Conservation (phyloP, 2,329 filamentous ascomycete species). For the Aspergillus sojae region DNA sequence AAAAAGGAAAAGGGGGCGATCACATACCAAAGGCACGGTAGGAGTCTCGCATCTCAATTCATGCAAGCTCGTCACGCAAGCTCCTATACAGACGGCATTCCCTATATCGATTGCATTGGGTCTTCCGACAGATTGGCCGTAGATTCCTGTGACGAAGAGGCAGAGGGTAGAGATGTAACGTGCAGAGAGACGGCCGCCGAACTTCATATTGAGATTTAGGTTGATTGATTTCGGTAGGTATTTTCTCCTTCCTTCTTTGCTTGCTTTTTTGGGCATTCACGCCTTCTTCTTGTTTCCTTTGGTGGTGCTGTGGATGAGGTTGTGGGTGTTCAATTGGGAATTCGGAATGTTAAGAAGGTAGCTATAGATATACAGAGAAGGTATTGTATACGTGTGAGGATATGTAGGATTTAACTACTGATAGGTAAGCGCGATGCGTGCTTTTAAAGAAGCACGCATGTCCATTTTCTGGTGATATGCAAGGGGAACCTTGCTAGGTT, state of each 20-base stretch:
- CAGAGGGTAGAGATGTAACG: constrained; percentile 19
- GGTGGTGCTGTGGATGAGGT: neutral
- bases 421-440: neutral
- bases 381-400: neutral
- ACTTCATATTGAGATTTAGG: neutral
- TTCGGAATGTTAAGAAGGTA: no score
- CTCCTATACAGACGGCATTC: constrained; percentile 13
- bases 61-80: constrained; percentile 3
- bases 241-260: neutral
- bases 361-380: neutral
- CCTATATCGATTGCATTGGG: constrained; percentile 16
- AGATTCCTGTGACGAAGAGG: constrained; percentile 17
- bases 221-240: neutral
- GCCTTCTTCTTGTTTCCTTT: no score
- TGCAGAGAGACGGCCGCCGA: constrained; percentile 13
- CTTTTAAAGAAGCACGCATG: neutral
- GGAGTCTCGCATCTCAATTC: constrained; percentile 1
- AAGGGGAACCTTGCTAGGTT: neutral
- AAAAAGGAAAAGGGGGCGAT: neutral
- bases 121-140: constrained; percentile 1
- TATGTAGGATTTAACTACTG: neutral
- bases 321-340: neutral
- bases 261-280: no score
- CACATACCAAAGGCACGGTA: neutral
- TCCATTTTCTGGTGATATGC: neutral